A percentile compares a stretch with the other conserved stretches of the same genome.
These are phyloP conservation scores for Beauveria australis DNA, from an alignment of 2,329 filamentous ascomycete species.

Conservation along the genomic window DNA sequence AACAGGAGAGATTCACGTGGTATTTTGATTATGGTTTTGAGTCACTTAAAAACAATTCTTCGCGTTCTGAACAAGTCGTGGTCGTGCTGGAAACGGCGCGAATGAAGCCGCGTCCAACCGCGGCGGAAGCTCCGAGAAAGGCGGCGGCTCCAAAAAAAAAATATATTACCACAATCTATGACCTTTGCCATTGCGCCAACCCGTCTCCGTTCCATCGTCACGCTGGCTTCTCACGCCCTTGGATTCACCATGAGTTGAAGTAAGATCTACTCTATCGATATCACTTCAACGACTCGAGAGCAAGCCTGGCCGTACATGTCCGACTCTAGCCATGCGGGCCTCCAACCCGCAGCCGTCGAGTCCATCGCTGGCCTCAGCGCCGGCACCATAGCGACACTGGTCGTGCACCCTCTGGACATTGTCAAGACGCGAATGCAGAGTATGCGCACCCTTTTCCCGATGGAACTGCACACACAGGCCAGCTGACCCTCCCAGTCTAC, in stretches of 20 bases:
- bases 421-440: slow-evolving; percentile 94
- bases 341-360: slow-evolving; percentile 75
- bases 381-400: slow-evolving; percentile 76
- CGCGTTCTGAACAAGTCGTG: neutral
- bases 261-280: too few species aligned
- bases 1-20: too few species aligned
- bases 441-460: slow-evolving; percentile 28
- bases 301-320: slow-evolving; percentile 33
- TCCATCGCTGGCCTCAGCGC: slow-evolving; percentile 83
- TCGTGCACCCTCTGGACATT: slow-evolving; percentile 86
- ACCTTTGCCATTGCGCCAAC: neutral
- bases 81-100: neutral
- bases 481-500: slow-evolving; percentile 33
- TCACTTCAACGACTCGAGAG: neutral
- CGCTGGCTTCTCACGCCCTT: neutral
- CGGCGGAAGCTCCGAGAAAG: slow-evolving; percentile 1
- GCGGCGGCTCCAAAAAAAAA: slow-evolving; percentile 11
- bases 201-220: neutral
- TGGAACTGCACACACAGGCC: neutral
- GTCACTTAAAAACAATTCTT: too few species aligned
- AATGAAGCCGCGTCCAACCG: slow-evolving; percentile 5
- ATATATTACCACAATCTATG: neutral
- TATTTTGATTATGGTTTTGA: too few species aligned
- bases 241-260: slow-evolving; percentile 4
- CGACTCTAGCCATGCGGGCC: slow-evolving; percentile 44